A percentile compares a stretch with the other conserved stretches of the same genome.
Conservation (phyloP, 2,329 filamentous ascomycete species). For the Aphanoascus verrucosus region DNA sequence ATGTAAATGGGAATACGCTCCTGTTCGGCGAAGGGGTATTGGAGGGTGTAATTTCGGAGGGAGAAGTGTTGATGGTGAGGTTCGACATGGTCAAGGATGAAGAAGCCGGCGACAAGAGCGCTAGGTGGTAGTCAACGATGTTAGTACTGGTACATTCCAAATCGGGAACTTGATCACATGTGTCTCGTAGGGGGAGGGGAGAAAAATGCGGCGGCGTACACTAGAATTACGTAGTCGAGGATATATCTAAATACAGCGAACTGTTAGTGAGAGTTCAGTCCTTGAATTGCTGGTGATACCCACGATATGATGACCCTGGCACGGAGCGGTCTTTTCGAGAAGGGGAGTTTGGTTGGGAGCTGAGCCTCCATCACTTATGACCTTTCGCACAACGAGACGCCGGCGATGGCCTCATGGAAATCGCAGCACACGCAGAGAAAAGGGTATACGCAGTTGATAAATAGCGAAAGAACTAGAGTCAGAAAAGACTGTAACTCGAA, state of each 20-base stretch:
- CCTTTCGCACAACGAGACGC: slow-evolving; percentile 3
- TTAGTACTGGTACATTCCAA: slow-evolving; percentile 5
- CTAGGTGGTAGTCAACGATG: slow-evolving; percentile 24
- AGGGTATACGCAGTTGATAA: neutral
- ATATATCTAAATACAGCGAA: slow-evolving; percentile 38
- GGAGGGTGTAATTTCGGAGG: slow-evolving; percentile 45
- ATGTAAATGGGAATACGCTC: slow-evolving; percentile 45
- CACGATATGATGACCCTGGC: slow-evolving; percentile 45
- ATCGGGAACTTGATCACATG: slow-evolving; percentile 11
- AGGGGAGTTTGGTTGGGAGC: slow-evolving; percentile 38
- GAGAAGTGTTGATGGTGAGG: slow-evolving; percentile 50
- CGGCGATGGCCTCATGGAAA: neutral
- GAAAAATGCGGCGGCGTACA: slow-evolving; percentile 34
- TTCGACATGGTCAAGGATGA: slow-evolving; percentile 42
- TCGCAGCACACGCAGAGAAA: neutral
- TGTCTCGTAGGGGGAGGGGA: neutral
- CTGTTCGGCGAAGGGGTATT: slow-evolving; percentile 47
- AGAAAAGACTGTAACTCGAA: neutral
- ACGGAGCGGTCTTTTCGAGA: slow-evolving; percentile 43
- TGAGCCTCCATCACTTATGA: slow-evolving; percentile 15
- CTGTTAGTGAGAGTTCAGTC: slow-evolving; percentile 13
- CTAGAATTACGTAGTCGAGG: slow-evolving; percentile 48
- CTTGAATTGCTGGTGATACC: slow-evolving; percentile 16
- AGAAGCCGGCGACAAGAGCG: slow-evolving; percentile 42
- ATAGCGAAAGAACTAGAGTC: neutral